Conservation (phyloP, 208 protist genomes). For the Trypanosoma theileri region DNA sequence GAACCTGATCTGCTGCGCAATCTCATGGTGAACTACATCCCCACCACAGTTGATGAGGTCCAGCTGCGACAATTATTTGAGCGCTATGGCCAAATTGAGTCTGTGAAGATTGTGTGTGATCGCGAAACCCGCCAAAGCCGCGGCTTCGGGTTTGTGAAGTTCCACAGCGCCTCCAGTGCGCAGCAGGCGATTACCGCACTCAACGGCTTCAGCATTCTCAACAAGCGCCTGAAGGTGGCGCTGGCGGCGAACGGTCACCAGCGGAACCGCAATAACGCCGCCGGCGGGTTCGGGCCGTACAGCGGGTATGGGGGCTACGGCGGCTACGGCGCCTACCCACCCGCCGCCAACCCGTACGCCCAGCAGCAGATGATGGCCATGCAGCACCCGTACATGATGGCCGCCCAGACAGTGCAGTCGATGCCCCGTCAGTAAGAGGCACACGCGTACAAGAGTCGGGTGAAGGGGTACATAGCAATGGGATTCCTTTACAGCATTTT, state of each 20-base stretch:
- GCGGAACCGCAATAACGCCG: slow-evolving; percentile 39
- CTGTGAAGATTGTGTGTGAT: slow-evolving; percentile 89
- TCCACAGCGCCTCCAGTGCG: slow-evolving; percentile 63
- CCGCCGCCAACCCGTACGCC: slow-evolving; percentile 58
- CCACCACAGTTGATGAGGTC: slow-evolving; percentile 79
- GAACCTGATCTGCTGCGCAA: slow-evolving; percentile 81
- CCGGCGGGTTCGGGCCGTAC: slow-evolving; percentile 31
- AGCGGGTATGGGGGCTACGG: slow-evolving; percentile 45
- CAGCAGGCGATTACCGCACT: slow-evolving; percentile 76
- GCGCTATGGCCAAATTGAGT: slow-evolving; percentile 82
- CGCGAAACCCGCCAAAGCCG: slow-evolving; percentile 81
- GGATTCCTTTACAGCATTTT: not conserved
- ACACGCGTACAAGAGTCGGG: not conserved
- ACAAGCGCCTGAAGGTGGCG: slow-evolving; percentile 89
- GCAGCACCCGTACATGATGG: slow-evolving; percentile 60
- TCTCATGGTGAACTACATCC: slow-evolving; percentile 91
- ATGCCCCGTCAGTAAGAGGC: slow-evolving; percentile 19
- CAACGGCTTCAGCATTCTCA: slow-evolving; percentile 86
- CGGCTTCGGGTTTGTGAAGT: slow-evolving; percentile 92
- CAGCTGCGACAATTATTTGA: slow-evolving; percentile 86
- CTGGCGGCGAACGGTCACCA: slow-evolving; percentile 75
- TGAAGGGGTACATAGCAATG: slow-evolving; percentile 6
- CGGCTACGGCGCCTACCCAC: slow-evolving; percentile 56
- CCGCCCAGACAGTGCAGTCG: slow-evolving; percentile 31
- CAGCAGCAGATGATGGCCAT: slow-evolving; percentile 76